Conservation (phyloP, 2,329 filamentous ascomycete species). For the Sporothrix inflata region DNA sequence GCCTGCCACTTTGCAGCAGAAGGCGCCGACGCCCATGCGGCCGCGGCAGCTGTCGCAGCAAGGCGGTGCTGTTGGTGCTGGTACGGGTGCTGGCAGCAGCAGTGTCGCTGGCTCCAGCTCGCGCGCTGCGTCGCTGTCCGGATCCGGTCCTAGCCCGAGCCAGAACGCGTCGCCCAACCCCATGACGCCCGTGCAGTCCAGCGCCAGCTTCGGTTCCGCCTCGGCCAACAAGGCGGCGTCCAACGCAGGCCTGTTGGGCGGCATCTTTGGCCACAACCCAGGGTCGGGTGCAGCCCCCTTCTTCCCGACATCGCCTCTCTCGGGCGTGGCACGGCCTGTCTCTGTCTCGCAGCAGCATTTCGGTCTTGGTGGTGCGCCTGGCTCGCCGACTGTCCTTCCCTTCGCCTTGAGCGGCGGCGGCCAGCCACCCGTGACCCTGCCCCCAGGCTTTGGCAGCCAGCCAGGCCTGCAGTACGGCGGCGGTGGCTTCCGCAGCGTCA, state of each 20-base stretch:
- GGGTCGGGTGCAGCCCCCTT: not conserved
- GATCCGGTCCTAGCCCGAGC: slow-evolving; percentile 49
- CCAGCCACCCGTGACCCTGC: not conserved
- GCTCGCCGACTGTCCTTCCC: not conserved
- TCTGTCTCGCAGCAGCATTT: slow-evolving; percentile 5
- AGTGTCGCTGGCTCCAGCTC: slow-evolving; percentile 64
- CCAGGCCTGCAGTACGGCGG: slow-evolving; percentile 14
- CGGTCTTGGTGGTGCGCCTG: not conserved
- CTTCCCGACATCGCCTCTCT: slow-evolving; percentile 67
- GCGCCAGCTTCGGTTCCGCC: slow-evolving; percentile 56
- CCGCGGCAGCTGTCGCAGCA: slow-evolving; percentile 80
- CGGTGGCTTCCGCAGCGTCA: slow-evolving; percentile 21
- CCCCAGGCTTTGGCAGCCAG: slow-evolving; percentile 13
- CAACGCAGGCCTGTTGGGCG: not conserved
- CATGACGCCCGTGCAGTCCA: slow-evolving; percentile 66
- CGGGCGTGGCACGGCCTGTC: slow-evolving; percentile 54
- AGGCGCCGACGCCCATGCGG: slow-evolving; percentile 78
- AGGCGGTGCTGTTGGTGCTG: slow-evolving; percentile 57
- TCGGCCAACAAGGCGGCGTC: slow-evolving; percentile 49
- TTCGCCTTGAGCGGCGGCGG: not conserved
- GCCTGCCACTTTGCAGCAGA: slow-evolving; percentile 49
- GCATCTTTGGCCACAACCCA: slow-evolving; percentile 1
- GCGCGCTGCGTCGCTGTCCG: slow-evolving; percentile 65
- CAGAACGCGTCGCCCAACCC: slow-evolving; percentile 64
- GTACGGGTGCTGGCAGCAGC: slow-evolving; percentile 37